Conservation (phyloP, 192 early-diverging fungal genomes). For the Coemansia sp. region DNA sequence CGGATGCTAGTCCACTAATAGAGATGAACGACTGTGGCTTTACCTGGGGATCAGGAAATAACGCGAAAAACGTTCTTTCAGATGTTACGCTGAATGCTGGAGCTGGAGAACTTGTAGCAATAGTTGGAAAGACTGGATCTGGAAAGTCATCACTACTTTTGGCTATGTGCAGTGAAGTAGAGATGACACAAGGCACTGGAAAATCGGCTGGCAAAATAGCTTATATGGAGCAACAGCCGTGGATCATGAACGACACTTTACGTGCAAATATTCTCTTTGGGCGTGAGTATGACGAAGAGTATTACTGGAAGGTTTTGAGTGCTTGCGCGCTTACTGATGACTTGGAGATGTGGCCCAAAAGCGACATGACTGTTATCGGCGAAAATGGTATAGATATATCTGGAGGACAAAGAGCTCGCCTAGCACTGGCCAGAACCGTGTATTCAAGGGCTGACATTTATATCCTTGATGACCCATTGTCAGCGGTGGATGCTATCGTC, state of each 20-base stretch:
- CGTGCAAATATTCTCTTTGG: slow-evolving; percentile 84
- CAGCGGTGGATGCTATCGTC: slow-evolving; percentile 68
- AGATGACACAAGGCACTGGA: slow-evolving; percentile 35
- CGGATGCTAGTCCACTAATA: neutral
- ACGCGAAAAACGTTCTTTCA: neutral
- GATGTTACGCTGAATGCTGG: slow-evolving; percentile 7
- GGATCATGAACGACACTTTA: slow-evolving; percentile 58
- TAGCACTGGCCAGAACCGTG: slow-evolving; percentile 64
- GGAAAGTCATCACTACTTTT: slow-evolving; percentile 65
- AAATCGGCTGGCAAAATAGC: slow-evolving; percentile 21
- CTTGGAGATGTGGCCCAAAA: slow-evolving; percentile 59
- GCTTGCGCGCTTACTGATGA: slow-evolving; percentile 66
- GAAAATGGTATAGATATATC: slow-evolving; percentile 72
- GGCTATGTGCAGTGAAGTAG: slow-evolving; percentile 59
- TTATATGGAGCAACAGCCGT: slow-evolving; percentile 27
- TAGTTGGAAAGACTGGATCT: slow-evolving; percentile 61
- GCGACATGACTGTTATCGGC: slow-evolving; percentile 71
- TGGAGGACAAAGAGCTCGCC: slow-evolving; percentile 69
- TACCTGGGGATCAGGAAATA: neutral
- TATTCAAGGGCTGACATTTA: slow-evolving; percentile 72
- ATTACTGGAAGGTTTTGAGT: slow-evolving; percentile 62
- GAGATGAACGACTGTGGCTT: slow-evolving; percentile 16
- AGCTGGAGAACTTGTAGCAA: slow-evolving; percentile 52
- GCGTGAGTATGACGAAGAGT: slow-evolving; percentile 54
- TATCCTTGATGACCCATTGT: slow-evolving; percentile 72